Evolutionary conservation across 495 filamentous ascomycete species (phyloP).

Genomic region (Friedmanniomyces endolithicus): DNA sequence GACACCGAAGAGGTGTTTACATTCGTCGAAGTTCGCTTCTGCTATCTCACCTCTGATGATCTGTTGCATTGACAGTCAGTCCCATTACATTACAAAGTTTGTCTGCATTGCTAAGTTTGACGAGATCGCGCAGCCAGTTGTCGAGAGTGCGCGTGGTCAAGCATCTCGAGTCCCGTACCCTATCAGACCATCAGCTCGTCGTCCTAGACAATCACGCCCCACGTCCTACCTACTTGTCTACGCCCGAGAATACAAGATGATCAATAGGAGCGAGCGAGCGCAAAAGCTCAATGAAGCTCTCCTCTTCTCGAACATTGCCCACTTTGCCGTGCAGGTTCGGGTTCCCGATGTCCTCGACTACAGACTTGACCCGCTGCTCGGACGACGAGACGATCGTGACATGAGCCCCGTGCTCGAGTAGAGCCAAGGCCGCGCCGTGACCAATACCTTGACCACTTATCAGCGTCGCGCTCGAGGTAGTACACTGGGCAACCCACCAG

Average conservation of each 20-base stretch:
- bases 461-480: not conserved
- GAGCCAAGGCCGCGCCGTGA: conserved; percentile 6
- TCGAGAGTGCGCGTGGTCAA: not conserved
- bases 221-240: conserved; percentile 23
- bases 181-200: no score
- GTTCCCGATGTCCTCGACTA: conserved; percentile 23
- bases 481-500: not conserved
- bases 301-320: conserved; percentile 32
- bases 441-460: not conserved
- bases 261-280: conserved; percentile 30
- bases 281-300: conserved; percentile 26
- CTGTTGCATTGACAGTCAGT: not conserved
- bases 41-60: conserved; percentile 34
- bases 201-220: not conserved
- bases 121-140: no score
- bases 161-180: not conserved
- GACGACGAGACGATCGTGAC: conserved; percentile 17
- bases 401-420: conserved; percentile 11
- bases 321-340: conserved; percentile 22
- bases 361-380: conserved; percentile 21
- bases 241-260: conserved; percentile 35
- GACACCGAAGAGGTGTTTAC: conserved; percentile 33
- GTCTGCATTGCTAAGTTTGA: not conserved
- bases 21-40: conserved; percentile 29
- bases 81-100: not conserved